Conservation (phyloP, 2,329 filamentous ascomycete species). For the Stagonosporopsis cucurbitacearum region DNA sequence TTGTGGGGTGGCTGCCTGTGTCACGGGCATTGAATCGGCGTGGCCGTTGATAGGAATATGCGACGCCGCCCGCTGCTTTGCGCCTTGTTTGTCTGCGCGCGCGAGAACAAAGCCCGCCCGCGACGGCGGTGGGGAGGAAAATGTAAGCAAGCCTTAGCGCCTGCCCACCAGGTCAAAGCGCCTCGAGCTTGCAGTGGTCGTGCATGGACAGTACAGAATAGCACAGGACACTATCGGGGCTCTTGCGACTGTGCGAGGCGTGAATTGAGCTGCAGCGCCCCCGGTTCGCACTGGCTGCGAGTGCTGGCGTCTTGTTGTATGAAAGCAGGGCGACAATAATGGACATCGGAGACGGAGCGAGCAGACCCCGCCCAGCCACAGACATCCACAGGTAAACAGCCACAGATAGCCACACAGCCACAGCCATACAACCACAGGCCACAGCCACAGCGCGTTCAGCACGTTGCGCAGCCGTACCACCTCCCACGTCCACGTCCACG, state of each 20-base stretch:
- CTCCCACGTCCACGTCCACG: too few relatives aligned
- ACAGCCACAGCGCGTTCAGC: slow-evolving; percentile 9
- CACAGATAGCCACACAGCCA: too few relatives aligned
- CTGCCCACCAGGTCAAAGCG: slow-evolving; percentile 16
- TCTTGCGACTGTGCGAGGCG: too few relatives aligned
- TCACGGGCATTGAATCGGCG: slow-evolving; percentile 42
- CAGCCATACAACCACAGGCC: too few relatives aligned
- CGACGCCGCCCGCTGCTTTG: slow-evolving; percentile 3
- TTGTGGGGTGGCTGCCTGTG: slow-evolving; percentile 34
- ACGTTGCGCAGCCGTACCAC: slow-evolving; percentile 18
- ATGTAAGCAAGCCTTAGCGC: slow-evolving; percentile 40
- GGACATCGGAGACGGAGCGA: slow-evolving; percentile 9
- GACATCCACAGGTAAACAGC: too few relatives aligned
- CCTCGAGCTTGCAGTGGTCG: neutral
- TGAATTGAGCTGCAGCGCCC: neutral
- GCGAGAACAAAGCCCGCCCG: slow-evolving; percentile 9
- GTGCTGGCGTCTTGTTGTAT: slow-evolving; percentile 1
- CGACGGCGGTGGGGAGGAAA: slow-evolving; percentile 38
- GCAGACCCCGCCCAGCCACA: slow-evolving; percentile 1
- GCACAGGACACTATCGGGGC: too few relatives aligned
- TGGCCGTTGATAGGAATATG: slow-evolving; percentile 11
- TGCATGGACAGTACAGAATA: too few relatives aligned
- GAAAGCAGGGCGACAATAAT: slow-evolving; percentile 1
- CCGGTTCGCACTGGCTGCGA: neutral
- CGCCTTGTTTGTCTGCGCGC: slow-evolving; percentile 3